Percentiles rank a stretch among this genome's conserved stretches.
Evolutionary conservation across 75 land plant species (phyloP).

Genomic region (Gnetum montanum): DNA sequence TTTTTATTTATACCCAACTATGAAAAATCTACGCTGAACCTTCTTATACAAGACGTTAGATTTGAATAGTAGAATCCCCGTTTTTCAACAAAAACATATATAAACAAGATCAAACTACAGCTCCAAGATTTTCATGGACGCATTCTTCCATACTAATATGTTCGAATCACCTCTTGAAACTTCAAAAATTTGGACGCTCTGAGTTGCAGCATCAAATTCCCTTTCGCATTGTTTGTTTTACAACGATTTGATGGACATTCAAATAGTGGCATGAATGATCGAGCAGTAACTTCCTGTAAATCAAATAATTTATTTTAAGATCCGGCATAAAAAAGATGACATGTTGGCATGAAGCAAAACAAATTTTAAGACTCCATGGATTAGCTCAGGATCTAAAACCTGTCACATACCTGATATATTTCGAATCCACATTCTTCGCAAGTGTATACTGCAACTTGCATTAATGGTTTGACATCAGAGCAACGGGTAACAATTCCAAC

Average conservation of each 20-base stretch:
- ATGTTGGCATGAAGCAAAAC: too few relatives aligned
- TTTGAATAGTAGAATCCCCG: too few relatives aligned
- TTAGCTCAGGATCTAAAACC: too few relatives aligned
- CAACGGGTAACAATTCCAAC: conserved; percentile 92
- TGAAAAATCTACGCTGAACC: too few relatives aligned
- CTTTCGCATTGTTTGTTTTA: conserved; percentile 66
- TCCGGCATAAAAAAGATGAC: background rate
- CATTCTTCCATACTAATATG: too few relatives aligned
- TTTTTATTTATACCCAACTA: too few relatives aligned
- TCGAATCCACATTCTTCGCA: conserved; percentile 97
- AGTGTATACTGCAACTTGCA: conserved; percentile 96
- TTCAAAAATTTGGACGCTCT: conserved; percentile 95
- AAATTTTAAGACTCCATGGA: too few relatives aligned
- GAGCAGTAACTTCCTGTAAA: conserved; percentile 96
- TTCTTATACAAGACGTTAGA: too few relatives aligned
- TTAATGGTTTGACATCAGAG: conserved; percentile 95
- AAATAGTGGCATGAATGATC: conserved; percentile 87
- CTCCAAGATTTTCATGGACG: too few relatives aligned
- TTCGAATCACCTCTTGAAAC: conserved; percentile 96
- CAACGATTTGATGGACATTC: conserved; percentile 88
- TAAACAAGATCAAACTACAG: too few relatives aligned
- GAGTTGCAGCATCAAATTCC: conserved; percentile 76
- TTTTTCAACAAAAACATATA: too few relatives aligned
- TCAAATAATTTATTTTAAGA: background rate
- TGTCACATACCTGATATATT: conserved; percentile 87